phyloP scores from a whole-genome alignment of 148 eudicot genomes.

The Bassia scoparia region DNA sequence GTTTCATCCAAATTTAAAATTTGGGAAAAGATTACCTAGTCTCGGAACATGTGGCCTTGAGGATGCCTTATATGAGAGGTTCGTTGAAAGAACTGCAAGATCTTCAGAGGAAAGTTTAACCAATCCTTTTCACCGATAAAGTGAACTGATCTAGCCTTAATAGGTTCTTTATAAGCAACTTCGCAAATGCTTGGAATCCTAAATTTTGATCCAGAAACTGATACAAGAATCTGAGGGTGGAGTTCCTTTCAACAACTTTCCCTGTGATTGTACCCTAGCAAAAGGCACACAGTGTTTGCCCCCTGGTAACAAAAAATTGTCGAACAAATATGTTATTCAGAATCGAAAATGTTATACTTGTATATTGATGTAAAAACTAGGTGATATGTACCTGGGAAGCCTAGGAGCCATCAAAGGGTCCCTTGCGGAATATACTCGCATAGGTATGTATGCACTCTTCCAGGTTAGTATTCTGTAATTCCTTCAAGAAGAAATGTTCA shows the following conservation, averaged over 20 bases:
- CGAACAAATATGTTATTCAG: background rate
- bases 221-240: conserved; percentile 63
- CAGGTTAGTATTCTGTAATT: conserved; percentile 72
- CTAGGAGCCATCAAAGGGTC: conserved; percentile 84
- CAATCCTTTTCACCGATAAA: conserved; percentile 83
- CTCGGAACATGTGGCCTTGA: conserved; percentile 83
- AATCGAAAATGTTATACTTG: background rate
- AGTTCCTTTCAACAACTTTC: conserved; percentile 61
- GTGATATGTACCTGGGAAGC: conserved; percentile 63
- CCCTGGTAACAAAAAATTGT: conserved; percentile 32
- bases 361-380: background rate
- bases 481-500: conserved; percentile 31
- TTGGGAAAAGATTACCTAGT: conserved; percentile 39
- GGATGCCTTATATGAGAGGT: conserved; percentile 78
- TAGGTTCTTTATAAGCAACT: conserved; percentile 63
- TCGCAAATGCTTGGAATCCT: conserved; percentile 53
- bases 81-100: conserved; percentile 56
- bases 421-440: conserved; percentile 64
- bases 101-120: conserved; percentile 70
- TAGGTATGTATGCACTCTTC: conserved; percentile 70
- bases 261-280: conserved; percentile 73
- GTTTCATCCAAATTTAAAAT: background rate
- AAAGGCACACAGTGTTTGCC: conserved; percentile 59
- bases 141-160: conserved; percentile 63
- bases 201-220: conserved; percentile 76